These are phyloP conservation scores for Neodidymelliopsis sp. DNA, from an alignment of 2,329 filamentous ascomycete species.

Conservation along the genomic window DNA sequence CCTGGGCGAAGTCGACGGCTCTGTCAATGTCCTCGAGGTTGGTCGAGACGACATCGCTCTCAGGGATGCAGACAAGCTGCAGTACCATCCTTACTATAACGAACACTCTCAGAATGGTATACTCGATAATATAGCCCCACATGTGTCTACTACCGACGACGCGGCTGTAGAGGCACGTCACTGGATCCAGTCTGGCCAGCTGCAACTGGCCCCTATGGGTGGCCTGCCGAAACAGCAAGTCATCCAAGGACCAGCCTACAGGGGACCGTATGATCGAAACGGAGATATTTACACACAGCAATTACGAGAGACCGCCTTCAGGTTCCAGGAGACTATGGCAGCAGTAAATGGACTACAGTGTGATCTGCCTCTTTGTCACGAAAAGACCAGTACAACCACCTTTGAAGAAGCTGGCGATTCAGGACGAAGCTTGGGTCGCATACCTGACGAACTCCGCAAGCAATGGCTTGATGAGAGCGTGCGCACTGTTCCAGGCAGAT, in stretches of 20 bases:
- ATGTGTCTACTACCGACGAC: conserved; percentile 24
- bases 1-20: conserved; percentile 64
- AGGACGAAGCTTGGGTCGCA: conserved; percentile 50
- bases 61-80: conserved; percentile 40
- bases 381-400: conserved; percentile 42
- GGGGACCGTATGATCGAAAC: conserved; percentile 46
- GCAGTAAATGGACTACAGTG: conserved; percentile 29
- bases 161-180: conserved; percentile 33
- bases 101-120: conserved; percentile 2
- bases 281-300: conserved; percentile 30
- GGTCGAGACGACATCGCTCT: conserved; percentile 44
- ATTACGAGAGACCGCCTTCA: conserved; percentile 37
- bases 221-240: conserved; percentile 54
- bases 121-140: neutral
- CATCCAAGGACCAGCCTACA: conserved; percentile 55
- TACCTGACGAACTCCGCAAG: conserved; percentile 49
- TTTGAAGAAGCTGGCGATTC: conserved; percentile 52
- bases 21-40: conserved; percentile 60
- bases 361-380: conserved; percentile 36
- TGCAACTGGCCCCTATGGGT: conserved; percentile 50
- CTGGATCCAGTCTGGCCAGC: conserved; percentile 43
- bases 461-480: conserved; percentile 30
- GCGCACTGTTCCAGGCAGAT: conserved; percentile 34
- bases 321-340: conserved; percentile 44
- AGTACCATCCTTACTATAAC: conserved; percentile 35